Conservation (phyloP, 139 green algal species). For the Tetratostichococcus sp. region DNA sequence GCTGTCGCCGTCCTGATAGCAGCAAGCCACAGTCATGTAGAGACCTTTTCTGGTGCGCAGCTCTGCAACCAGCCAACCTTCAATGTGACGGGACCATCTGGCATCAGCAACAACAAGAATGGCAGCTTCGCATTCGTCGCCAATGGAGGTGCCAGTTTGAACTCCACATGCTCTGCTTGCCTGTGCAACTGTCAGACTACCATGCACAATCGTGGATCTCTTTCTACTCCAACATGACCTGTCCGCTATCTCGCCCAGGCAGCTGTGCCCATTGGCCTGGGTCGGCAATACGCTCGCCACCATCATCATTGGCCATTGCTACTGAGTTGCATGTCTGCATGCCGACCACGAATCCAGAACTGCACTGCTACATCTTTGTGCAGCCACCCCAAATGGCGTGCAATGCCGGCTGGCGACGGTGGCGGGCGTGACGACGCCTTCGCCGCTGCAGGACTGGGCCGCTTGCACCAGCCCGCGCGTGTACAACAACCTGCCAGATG, state of each 20-base stretch:
- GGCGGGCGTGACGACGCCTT: not conserved
- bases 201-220: no score
- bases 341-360: not conserved
- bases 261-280: not conserved
- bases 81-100: not conserved
- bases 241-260: no score
- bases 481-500: constrained; percentile 35
- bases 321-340: no score
- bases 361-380: not conserved
- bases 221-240: no score
- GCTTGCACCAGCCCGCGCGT: constrained; percentile 30
- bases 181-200: no score
- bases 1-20: not conserved
- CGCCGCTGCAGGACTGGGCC: constrained; percentile 12
- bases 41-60: not conserved
- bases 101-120: not conserved
- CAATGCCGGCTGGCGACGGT: constrained; percentile 13
- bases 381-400: constrained; percentile 1
- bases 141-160: not conserved
- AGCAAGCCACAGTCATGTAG: no score
- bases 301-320: no score
- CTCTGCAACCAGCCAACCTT: not conserved
- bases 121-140: constrained; percentile 34
- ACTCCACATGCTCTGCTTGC: no score
- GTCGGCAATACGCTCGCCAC: no score